Conservation (phyloP, 352 stramenopile species). For the Globisporangium polare region DNA sequence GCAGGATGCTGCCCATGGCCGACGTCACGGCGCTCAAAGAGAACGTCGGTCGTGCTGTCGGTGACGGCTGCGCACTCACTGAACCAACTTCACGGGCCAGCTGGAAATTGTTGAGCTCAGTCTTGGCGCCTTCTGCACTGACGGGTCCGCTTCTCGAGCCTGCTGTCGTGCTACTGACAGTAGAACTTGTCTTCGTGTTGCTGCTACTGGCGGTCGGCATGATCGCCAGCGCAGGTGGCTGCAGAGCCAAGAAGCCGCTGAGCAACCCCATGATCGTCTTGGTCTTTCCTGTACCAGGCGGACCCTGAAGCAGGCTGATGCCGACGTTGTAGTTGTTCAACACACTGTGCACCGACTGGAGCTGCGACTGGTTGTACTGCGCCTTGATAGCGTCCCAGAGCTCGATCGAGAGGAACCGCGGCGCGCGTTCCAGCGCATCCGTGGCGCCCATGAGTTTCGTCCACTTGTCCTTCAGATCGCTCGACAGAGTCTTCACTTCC, state of each 20-base stretch:
- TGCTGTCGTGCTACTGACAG: background rate
- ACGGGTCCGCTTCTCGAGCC: background rate
- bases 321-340: conserved; percentile 85
- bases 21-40: conserved; percentile 49
- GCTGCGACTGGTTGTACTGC: conserved; percentile 84
- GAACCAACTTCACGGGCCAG: conserved; percentile 27
- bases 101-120: conserved; percentile 55
- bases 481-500: conserved; percentile 42
- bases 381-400: conserved; percentile 71
- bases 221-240: conserved; percentile 44
- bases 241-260: conserved; percentile 67
- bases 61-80: background rate
- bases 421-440: conserved; percentile 48
- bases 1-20: conserved; percentile 56
- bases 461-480: conserved; percentile 75
- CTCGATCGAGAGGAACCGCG: conserved; percentile 54
- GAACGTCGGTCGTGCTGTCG: conserved; percentile 27
- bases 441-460: conserved; percentile 67
- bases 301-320: conserved; percentile 92
- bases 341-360: conserved; percentile 85
- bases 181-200: background rate
- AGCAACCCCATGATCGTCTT: conserved; percentile 89
- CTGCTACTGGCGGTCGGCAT: conserved; percentile 17
- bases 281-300: conserved; percentile 94
- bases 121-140: conserved; percentile 7